These are phyloP conservation scores for Atkinsonella texensis DNA, from an alignment of 2,329 filamentous ascomycete species.

Conservation along the genomic window DNA sequence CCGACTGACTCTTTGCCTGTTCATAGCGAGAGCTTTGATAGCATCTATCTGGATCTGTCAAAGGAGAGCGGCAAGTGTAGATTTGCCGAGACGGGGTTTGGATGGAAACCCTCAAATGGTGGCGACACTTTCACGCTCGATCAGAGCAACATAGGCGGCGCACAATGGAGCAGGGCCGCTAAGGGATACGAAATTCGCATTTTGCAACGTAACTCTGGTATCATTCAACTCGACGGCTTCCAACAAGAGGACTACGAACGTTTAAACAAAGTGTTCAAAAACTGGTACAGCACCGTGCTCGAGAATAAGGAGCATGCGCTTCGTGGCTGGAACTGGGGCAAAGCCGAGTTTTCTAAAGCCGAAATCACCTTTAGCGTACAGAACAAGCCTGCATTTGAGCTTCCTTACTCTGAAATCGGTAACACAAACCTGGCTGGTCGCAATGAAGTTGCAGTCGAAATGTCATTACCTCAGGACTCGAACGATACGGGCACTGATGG, in stretches of 20 bases:
- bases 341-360: conserved; percentile 89
- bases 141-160: conserved; percentile 68
- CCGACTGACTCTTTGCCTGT: not conserved
- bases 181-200: conserved; percentile 93
- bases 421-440: conserved; percentile 97
- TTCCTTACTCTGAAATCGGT: conserved; percentile 92
- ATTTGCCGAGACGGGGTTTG: conserved; percentile 86
- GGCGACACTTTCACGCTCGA: conserved; percentile 93
- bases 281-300: conserved; percentile 91
- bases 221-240: conserved; percentile 93
- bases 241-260: conserved; percentile 90
- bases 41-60: conserved; percentile 91
- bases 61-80: conserved; percentile 87
- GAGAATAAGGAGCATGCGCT: conserved; percentile 90
- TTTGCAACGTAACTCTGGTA: conserved; percentile 66
- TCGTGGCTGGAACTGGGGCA: conserved; percentile 98
- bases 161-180: conserved; percentile 89
- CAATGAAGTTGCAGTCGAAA: conserved; percentile 95
- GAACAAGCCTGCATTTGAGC: conserved; percentile 90
- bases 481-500: conserved; percentile 64
- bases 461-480: conserved; percentile 62
- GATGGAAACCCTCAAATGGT: conserved; percentile 82
- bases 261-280: conserved; percentile 85
- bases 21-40: conserved; percentile 79
- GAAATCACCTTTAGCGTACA: conserved; percentile 95